Base-by-base conservation (phyloP, 768 basidiomycete species). In the Pleurotus giganteus region DNA sequence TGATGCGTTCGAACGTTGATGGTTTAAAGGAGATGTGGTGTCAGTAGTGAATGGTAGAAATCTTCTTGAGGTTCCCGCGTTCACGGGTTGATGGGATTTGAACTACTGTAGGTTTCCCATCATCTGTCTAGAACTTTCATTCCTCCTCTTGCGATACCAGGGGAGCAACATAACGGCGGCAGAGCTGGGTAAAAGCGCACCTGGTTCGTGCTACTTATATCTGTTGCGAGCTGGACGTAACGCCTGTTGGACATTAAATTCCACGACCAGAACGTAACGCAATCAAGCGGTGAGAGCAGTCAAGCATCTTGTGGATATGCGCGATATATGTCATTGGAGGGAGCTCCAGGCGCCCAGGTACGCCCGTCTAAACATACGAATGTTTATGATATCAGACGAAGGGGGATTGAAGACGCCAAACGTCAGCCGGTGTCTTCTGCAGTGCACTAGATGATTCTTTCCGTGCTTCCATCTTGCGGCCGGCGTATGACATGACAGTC, bases 321-420 rank as follows among this genome's bases (percentile, higher is more conserved):
- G 44, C 23, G 44, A 19, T 45, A 45, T 45, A 23, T 45, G 8
- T 28, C 44, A 45, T 45, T 45, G 44, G 44, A 11, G 26, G 31
- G 31, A 27, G 29, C 17, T 27, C 49, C n/a, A 51, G 49, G 21
- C 49, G 46, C 46, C 27, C 46, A 47, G 46, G 46, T 13, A 47
- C 46, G 15, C 15, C 21, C 6, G n/a, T 23, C 15, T 13, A 32
- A 32, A 32, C 31, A 32, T 32, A 32, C n/a, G n/a, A n/a, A n/a
- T n/a, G n/a, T n/a, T n/a, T n/a, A n/a, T n/a, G n/a, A n/a, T n/a
- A n/a, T n/a, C n/a, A n/a, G n/a, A n/a, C n/a, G n/a, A n/a, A n/a
- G n/a, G 17, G 39, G 39, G n/a, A 21, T 41, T 17, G 17, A 41
- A 17, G 23, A 41, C 23, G 39, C 39, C 39, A 41, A 11, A 17